A percentile compares a stretch with the other conserved stretches of the same genome.
Conservation (phyloP, 345 rosid genomes). For the Eucalyptus erythrocorys region DNA sequence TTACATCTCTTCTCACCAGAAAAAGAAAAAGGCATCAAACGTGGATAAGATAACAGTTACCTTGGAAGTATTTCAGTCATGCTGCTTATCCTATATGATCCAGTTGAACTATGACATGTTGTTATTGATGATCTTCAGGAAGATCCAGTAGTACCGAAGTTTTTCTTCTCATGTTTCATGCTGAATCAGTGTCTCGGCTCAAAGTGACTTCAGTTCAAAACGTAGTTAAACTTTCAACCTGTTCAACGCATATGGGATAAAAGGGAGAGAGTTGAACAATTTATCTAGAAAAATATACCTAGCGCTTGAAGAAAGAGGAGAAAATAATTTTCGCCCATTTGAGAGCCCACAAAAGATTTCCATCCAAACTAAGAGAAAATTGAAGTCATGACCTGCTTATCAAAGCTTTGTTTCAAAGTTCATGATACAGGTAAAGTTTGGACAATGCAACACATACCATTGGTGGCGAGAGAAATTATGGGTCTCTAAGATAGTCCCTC, state of each 20-base stretch:
- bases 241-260: not conserved
- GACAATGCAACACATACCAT: not conserved
- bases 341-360: not conserved
- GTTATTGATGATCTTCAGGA: not conserved
- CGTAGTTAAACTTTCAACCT: not conserved
- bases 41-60: not conserved
- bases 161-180: not conserved
- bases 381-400: not conserved
- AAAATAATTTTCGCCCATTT: not conserved
- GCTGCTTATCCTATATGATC: not conserved
- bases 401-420: not conserved
- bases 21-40: not conserved
- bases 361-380: not conserved
- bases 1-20: not conserved
- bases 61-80: not conserved
- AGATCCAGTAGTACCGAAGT: not conserved
- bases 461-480: not conserved
- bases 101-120: not conserved
- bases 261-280: not conserved
- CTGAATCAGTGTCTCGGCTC: not conserved
- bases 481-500: not conserved
- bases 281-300: not conserved
- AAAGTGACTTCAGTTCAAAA: not conserved
- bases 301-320: not conserved
- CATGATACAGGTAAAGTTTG: not conserved